These are phyloP conservation scores for Epichloe hybrida DNA, from an alignment of 2,329 filamentous ascomycete species.

Conservation along the genomic window DNA sequence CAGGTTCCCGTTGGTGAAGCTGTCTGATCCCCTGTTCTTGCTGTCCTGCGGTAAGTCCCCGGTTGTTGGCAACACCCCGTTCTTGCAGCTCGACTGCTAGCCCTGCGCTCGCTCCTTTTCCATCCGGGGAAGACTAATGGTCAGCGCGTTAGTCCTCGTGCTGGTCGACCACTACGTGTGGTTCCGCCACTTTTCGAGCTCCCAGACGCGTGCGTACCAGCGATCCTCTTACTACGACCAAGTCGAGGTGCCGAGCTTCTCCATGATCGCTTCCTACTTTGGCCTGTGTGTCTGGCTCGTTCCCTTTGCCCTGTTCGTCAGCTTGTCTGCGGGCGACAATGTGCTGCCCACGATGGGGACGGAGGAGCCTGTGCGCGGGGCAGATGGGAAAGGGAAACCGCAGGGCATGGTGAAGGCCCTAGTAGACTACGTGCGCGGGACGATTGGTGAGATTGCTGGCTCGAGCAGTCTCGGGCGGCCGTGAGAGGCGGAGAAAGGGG, in stretches of 20 bases:
- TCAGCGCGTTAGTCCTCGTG: slow-evolving; percentile 50
- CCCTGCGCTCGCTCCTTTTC: too few relatives aligned
- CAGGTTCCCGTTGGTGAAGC: slow-evolving; percentile 61
- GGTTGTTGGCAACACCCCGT: too few relatives aligned
- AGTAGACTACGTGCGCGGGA: slow-evolving; percentile 42
- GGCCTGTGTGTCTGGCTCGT: slow-evolving; percentile 94
- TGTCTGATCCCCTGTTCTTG: slow-evolving; percentile 78
- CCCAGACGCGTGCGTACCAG: slow-evolving; percentile 43
- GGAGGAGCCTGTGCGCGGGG: slow-evolving; percentile 34
- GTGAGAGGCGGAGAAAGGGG: slow-evolving; percentile 1
- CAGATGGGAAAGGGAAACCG: slow-evolving; percentile 35
- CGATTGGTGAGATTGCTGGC: slow-evolving; percentile 32
- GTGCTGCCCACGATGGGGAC: slow-evolving; percentile 85
- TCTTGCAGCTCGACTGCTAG: too few relatives aligned
- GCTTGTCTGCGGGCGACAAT: slow-evolving; percentile 89
- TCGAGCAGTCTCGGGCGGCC: slow-evolving; percentile 12
- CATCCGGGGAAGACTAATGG: not conserved
- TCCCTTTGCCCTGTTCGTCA: slow-evolving; percentile 90
- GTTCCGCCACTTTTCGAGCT: slow-evolving; percentile 80
- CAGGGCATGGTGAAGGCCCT: slow-evolving; percentile 55
- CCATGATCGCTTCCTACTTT: slow-evolving; percentile 91
- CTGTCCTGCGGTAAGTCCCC: slow-evolving; percentile 52
- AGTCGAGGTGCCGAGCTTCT: slow-evolving; percentile 62
- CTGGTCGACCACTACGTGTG: slow-evolving; percentile 86
- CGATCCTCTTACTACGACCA: slow-evolving; percentile 50